Evolutionary conservation across 2,329 filamentous ascomycete species (phyloP).

Genomic region (Penicillium vulpinum): DNA sequence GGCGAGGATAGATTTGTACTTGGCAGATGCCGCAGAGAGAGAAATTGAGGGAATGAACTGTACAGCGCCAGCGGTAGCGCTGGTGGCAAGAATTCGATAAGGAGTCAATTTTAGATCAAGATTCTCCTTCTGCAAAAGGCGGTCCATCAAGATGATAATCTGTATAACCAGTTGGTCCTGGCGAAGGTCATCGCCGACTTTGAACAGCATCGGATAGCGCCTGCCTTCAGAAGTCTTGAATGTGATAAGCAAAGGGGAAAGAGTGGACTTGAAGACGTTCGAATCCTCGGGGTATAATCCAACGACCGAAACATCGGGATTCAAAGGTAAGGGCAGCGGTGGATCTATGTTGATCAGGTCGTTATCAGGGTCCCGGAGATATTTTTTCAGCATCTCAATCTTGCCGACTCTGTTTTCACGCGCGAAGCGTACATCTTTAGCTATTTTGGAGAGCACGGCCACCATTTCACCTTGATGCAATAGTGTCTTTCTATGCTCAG

Average conservation of each 20-base stretch:
- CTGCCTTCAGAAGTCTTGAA: conserved; percentile 78
- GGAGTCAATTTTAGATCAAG: conserved; percentile 91
- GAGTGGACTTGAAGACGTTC: conserved; percentile 90
- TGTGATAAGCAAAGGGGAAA: conserved; percentile 86
- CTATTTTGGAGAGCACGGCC: conserved; percentile 81
- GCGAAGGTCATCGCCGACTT: conserved; percentile 91
- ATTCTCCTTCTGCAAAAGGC: conserved; percentile 91
- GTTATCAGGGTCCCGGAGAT: conserved; percentile 84
- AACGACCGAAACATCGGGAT: conserved; percentile 76
- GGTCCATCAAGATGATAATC: conserved; percentile 97
- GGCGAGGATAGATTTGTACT: conserved; percentile 75
- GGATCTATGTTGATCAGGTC: conserved; percentile 81
- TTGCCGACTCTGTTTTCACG: conserved; percentile 77
- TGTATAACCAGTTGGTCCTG: conserved; percentile 97
- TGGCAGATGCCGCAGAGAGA: conserved; percentile 77
- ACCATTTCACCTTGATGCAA: conserved; percentile 87
- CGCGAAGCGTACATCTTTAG: conserved; percentile 80
- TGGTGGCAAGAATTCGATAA: conserved; percentile 94
- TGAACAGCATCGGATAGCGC: conserved; percentile 93
- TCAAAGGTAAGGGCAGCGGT: conserved; percentile 81
- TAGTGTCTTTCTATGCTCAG: conserved; percentile 72
- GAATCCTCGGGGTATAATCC: conserved; percentile 82
- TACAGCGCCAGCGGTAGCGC: conserved; percentile 81
- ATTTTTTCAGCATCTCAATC: conserved; percentile 79
- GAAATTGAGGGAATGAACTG: conserved; percentile 89